phyloP scores from a whole-genome alignment of 2,329 filamentous ascomycete genomes.

The Aspergillus jensenii region DNA sequence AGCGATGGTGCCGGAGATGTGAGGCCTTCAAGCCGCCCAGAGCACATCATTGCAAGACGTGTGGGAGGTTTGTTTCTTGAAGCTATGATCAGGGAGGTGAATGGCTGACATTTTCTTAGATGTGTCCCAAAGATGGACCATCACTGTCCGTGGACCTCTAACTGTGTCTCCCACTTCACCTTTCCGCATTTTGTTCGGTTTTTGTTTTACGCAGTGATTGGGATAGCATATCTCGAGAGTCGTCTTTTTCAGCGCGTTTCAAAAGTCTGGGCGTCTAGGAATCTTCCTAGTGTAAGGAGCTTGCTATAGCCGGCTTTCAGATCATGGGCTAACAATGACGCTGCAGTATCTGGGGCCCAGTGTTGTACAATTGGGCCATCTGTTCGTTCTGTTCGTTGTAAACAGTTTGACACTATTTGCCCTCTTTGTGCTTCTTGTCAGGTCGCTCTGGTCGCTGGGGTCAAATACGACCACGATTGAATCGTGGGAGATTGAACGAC shows the following conservation, averaged over 20 bases:
- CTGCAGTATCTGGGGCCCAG: slow-evolving; percentile 59
- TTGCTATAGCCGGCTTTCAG: background rate
- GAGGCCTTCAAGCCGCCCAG: slow-evolving; percentile 61
- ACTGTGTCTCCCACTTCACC: slow-evolving; percentile 66
- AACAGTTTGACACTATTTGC: slow-evolving; percentile 61
- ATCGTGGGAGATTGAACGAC: slow-evolving; percentile 58
- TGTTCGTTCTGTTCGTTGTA: slow-evolving; percentile 54
- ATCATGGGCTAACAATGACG: background rate
- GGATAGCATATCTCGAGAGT: slow-evolving; percentile 58
- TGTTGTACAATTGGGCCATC: slow-evolving; percentile 51
- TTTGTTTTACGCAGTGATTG: slow-evolving; percentile 58
- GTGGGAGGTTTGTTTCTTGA: slow-evolving; percentile 49
- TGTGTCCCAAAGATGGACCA: slow-evolving; percentile 67
- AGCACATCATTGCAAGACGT: slow-evolving; percentile 65
- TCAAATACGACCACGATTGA: slow-evolving; percentile 65
- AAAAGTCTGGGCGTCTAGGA: slow-evolving; percentile 55
- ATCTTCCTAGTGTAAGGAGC: slow-evolving; percentile 56
- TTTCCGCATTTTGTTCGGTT: slow-evolving; percentile 67
- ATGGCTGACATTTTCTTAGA: slow-evolving; percentile 35
- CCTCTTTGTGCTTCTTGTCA: slow-evolving; percentile 54
- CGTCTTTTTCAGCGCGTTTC: slow-evolving; percentile 53
- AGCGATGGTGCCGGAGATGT: slow-evolving; percentile 63
- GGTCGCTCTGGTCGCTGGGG: slow-evolving; percentile 55
- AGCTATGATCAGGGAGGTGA: too few relatives aligned
- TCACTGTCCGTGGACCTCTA: slow-evolving; percentile 66